Evolutionary conservation across 2,329 filamentous ascomycete genomes (phyloP).

Genomic region (Neonectria ditissima): DNA sequence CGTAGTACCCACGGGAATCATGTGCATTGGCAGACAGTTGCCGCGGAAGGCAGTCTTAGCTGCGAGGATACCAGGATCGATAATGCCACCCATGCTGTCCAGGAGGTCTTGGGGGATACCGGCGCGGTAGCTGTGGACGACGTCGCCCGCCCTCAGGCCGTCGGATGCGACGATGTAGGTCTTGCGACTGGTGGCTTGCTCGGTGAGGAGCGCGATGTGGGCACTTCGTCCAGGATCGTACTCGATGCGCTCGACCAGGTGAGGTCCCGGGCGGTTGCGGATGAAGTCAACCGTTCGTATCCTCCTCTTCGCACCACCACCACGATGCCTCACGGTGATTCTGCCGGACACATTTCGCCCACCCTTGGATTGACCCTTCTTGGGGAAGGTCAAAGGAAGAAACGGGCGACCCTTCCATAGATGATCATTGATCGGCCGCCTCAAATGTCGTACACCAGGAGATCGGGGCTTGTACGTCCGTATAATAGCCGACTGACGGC

Average conservation of each 20-base stretch:
- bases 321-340: slow-evolving; percentile 90
- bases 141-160: slow-evolving; percentile 90
- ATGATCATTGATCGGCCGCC: slow-evolving; percentile 94
- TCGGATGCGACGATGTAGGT: slow-evolving; percentile 97
- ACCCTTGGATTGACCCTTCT: slow-evolving; percentile 92
- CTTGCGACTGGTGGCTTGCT: slow-evolving; percentile 78
- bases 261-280: slow-evolving; percentile 81
- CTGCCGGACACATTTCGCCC: slow-evolving; percentile 89
- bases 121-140: slow-evolving; percentile 89
- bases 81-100: slow-evolving; percentile 89
- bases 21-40: slow-evolving; percentile 94
- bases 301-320: slow-evolving; percentile 90
- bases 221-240: slow-evolving; percentile 94
- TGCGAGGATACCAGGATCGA: slow-evolving; percentile 96
- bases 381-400: slow-evolving; percentile 85
- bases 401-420: slow-evolving; percentile 93
- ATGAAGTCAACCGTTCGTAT: slow-evolving; percentile 93
- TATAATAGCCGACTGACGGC: slow-evolving; percentile 62
- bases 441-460: slow-evolving; percentile 90
- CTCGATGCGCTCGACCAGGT: slow-evolving; percentile 92
- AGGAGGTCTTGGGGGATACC: slow-evolving; percentile 91
- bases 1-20: slow-evolving; percentile 94
- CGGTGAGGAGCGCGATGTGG: slow-evolving; percentile 89
- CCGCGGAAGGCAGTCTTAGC: slow-evolving; percentile 94
- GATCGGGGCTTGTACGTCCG: slow-evolving; percentile 94